Conservation (phyloP, 2,329 filamentous ascomycete genomes). For the Karstenula rhodostoma region DNA sequence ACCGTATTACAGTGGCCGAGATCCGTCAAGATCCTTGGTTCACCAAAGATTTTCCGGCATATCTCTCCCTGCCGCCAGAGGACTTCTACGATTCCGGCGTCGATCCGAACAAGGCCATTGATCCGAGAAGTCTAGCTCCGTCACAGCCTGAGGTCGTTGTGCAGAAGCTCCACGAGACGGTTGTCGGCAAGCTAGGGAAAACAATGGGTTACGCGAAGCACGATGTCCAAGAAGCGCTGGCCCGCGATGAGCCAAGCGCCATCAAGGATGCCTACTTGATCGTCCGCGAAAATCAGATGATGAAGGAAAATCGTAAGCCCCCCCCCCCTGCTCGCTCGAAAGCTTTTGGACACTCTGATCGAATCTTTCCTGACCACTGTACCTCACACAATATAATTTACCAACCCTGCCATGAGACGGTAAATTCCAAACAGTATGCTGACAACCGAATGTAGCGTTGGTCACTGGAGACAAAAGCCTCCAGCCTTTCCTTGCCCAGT, state of each 20-base stretch:
- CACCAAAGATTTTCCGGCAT: constrained; percentile 81
- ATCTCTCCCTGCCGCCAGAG: constrained; percentile 85
- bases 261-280: constrained; percentile 99
- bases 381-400: constrained; percentile 20
- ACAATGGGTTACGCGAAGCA: constrained; percentile 97
- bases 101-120: constrained; percentile 90
- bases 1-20: constrained; percentile 91
- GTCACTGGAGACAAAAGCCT: constrained; percentile 61
- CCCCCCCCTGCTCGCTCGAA: constrained; percentile 14
- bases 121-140: constrained; percentile 80
- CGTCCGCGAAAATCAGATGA: constrained; percentile 95
- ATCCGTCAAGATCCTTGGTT: constrained; percentile 97
- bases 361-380: constrained; percentile 20
- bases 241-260: constrained; percentile 90
- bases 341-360: constrained; percentile 12
- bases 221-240: constrained; percentile 93
- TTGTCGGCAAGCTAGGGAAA: constrained; percentile 94
- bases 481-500: constrained; percentile 64
- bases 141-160: constrained; percentile 76
- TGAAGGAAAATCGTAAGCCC: constrained; percentile 88
- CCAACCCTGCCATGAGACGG: background rate
- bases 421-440: constrained; percentile 18
- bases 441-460: constrained; percentile 54
- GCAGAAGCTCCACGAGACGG: constrained; percentile 88
- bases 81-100: constrained; percentile 95